phyloP scores from a whole-genome alignment of 768 basidiomycete genomes.

The Boletus vinaceobasis region DNA sequence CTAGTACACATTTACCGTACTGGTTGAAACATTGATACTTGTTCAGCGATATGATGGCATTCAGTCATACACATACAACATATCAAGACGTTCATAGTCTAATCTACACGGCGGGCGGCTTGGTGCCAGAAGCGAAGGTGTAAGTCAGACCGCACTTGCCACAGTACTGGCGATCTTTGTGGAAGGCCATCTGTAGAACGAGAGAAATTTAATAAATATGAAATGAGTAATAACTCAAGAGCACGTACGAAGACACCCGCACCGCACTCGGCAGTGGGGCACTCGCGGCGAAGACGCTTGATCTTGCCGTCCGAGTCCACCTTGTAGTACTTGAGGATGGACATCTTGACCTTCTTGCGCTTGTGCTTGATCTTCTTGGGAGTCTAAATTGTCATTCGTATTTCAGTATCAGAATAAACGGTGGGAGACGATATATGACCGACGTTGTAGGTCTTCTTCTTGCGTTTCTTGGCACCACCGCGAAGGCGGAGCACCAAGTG shows the following conservation, averaged over 20 bases:
- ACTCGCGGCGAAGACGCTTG: conserved; percentile 98
- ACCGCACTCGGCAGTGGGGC: conserved; percentile 80
- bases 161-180: conserved; percentile 97
- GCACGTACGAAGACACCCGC: conserved; percentile 77
- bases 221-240: not conserved
- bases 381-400: conserved; percentile 47
- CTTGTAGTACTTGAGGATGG: conserved; percentile 99
- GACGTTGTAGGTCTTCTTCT: conserved; percentile 99
- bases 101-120: conserved; percentile 66
- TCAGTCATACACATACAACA: conserved; percentile 12
- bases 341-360: conserved; percentile 99
- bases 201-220: conserved; percentile 6
- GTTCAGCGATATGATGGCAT: conserved; percentile 2
- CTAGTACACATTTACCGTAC: not conserved
- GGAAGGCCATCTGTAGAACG: conserved; percentile 86
- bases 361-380: conserved; percentile 99
- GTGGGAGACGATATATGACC: conserved; percentile 27
- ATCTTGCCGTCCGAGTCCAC: conserved; percentile 99
- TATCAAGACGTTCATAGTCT: not conserved
- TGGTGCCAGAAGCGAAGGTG: conserved; percentile 77
- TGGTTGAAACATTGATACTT: not conserved
- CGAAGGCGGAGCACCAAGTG: conserved; percentile 96
- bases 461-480: conserved; percentile 99
- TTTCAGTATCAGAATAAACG: conserved; percentile 1
- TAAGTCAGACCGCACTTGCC: conserved; percentile 92